These are phyloP conservation scores for Chaetomiaceae sp. DNA, from an alignment of 2,329 filamentous ascomycete species.

Conservation along the genomic window DNA sequence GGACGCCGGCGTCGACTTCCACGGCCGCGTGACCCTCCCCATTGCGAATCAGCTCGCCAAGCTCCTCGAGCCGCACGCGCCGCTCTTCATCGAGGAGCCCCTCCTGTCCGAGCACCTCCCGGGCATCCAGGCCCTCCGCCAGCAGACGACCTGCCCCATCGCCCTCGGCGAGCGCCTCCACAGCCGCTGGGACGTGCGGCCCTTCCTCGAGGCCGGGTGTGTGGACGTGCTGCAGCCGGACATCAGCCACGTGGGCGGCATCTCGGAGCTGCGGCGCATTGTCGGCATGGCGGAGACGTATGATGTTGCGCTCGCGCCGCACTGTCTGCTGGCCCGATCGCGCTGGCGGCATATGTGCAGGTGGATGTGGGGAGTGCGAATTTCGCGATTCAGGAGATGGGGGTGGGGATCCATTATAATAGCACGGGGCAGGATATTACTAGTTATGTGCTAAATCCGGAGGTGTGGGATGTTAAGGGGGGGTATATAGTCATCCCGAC, in stretches of 20 bases:
- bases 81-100: background rate
- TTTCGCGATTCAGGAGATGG: background rate
- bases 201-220: background rate
- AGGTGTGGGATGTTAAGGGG: background rate
- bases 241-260: background rate
- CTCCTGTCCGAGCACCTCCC: background rate
- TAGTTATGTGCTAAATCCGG: background rate
- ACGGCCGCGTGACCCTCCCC: background rate
- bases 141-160: background rate
- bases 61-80: background rate
- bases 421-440: background rate
- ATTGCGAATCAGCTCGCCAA: background rate
- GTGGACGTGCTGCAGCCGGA: background rate
- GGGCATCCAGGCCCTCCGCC: background rate
- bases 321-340: background rate
- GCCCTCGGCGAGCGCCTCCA: background rate
- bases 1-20: background rate
- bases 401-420: background rate
- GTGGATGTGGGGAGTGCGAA: background rate
- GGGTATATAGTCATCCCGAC: background rate
- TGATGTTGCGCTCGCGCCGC: background rate
- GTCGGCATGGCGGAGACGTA: background rate
- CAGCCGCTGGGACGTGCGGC: background rate
- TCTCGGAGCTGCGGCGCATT: background rate
- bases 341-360: background rate